A percentile compares a stretch with the other conserved stretches of the same genome.
Conservation (phyloP, 495 filamentous ascomycete species). For the Ascobolus immersus region DNA sequence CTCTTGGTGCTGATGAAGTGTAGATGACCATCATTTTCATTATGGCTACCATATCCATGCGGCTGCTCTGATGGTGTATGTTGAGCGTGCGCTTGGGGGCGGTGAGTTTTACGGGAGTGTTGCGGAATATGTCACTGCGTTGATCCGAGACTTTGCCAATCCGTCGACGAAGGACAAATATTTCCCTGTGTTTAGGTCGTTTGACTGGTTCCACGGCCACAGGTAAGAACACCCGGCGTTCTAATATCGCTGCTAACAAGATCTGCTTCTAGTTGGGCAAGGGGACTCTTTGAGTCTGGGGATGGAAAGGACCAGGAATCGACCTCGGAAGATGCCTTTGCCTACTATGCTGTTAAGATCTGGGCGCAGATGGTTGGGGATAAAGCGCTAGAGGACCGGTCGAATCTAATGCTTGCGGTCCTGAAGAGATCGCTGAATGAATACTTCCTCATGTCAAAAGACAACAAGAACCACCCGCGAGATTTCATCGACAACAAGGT, state of each 20-base stretch:
- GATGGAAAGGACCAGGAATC: constrained; percentile 90
- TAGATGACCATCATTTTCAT: constrained; percentile 95
- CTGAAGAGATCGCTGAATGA: constrained; percentile 56
- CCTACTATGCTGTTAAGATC: constrained; percentile 75
- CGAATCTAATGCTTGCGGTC: constrained; percentile 27
- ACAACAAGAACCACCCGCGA: constrained; percentile 45
- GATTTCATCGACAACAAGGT: constrained; percentile 34
- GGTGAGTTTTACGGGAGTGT: constrained; percentile 42
- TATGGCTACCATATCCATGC: constrained; percentile 69
- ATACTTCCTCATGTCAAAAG: constrained; percentile 29
- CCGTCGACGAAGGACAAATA: constrained; percentile 39
- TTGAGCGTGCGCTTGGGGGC: too few relatives aligned
- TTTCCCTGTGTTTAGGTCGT: constrained; percentile 67
- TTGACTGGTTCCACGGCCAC: constrained; percentile 92
- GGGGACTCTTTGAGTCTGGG: constrained; percentile 65
- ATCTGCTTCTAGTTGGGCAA: too few relatives aligned
- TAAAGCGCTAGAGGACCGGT: constrained; percentile 52
- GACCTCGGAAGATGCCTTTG: constrained; percentile 72
- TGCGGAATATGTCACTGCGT: constrained; percentile 52
- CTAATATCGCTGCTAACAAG: too few relatives aligned
- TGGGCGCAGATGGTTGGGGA: constrained; percentile 63
- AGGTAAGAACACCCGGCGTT: too few relatives aligned
- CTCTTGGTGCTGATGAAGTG: too few relatives aligned
- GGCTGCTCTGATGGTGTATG: constrained; percentile 56
- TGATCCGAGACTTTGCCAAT: constrained; percentile 59